phyloP scores from a whole-genome alignment of 2,329 filamentous ascomycete genomes.

The Metarhizium humberi region DNA sequence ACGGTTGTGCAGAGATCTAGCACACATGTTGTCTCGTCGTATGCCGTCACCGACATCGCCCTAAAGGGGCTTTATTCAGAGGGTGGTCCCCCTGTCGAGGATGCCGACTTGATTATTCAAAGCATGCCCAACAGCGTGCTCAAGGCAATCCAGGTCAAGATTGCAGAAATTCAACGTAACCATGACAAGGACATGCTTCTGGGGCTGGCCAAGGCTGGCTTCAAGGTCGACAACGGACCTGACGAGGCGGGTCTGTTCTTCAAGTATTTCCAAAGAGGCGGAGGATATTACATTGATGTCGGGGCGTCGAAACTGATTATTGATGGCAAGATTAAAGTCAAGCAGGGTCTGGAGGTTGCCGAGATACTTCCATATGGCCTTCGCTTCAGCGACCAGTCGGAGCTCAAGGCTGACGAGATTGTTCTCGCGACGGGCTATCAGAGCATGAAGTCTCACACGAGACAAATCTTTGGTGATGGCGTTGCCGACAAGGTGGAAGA shows the following conservation, averaged over 20 bases:
- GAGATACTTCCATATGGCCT: slow-evolving; percentile 37
- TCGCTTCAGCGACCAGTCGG: slow-evolving; percentile 42
- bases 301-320: slow-evolving; percentile 53
- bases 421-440: slow-evolving; percentile 57
- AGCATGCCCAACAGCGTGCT: slow-evolving; percentile 48
- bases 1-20: slow-evolving; percentile 62
- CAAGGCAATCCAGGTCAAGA: slow-evolving; percentile 46
- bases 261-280: slow-evolving; percentile 57
- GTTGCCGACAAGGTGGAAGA: slow-evolving; percentile 49
- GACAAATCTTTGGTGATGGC: slow-evolving; percentile 51
- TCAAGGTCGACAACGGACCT: slow-evolving; percentile 49
- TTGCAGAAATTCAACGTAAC: slow-evolving; percentile 22
- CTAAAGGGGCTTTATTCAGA: slow-evolving; percentile 43
- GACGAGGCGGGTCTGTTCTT: slow-evolving; percentile 47
- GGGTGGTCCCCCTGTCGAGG: slow-evolving; percentile 49
- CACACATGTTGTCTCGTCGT: slow-evolving; percentile 53
- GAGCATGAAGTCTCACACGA: slow-evolving; percentile 56
- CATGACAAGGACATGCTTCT: slow-evolving; percentile 29
- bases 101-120: slow-evolving; percentile 54
- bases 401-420: slow-evolving; percentile 52
- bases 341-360: slow-evolving; percentile 46
- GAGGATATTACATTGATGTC: slow-evolving; percentile 64
- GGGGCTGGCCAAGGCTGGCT: slow-evolving; percentile 46
- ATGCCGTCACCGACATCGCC: slow-evolving; percentile 40
- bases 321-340: slow-evolving; percentile 55